Evolutionary conservation across 495 filamentous ascomycete species (phyloP).

Genomic region (Penicillium crystallinum): DNA sequence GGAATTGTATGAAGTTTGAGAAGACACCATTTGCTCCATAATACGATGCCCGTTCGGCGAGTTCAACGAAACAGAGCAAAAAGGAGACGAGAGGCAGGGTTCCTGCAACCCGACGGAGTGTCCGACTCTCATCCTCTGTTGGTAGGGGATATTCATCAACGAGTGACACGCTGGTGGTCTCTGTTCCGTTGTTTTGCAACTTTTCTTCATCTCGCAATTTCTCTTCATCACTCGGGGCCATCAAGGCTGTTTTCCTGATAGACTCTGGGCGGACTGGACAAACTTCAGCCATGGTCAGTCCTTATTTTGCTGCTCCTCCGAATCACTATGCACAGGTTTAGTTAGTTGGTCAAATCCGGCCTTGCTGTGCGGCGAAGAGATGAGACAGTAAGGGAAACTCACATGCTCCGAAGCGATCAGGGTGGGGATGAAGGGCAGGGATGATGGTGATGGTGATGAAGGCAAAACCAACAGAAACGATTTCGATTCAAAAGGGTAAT

Average conservation of each 20-base stretch:
- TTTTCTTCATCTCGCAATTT: neutral
- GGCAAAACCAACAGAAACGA: too few species aligned
- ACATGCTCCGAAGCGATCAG: too few species aligned
- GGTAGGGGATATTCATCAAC: conserved; percentile 43
- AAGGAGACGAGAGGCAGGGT: conserved; percentile 43
- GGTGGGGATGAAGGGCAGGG: too few species aligned
- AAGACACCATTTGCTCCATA: conserved; percentile 53
- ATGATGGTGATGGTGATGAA: too few species aligned
- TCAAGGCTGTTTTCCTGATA: too few species aligned
- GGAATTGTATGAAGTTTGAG: conserved; percentile 54
- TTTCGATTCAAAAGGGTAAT: too few species aligned
- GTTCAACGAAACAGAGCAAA: conserved; percentile 53
- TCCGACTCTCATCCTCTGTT: conserved; percentile 51
- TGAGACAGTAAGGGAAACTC: too few species aligned
- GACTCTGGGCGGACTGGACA: neutral
- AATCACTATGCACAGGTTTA: too few species aligned
- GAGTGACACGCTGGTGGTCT: neutral
- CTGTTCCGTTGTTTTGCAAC: neutral
- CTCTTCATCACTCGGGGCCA: neutral
- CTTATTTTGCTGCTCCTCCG: neutral
- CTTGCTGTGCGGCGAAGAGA: too few species aligned
- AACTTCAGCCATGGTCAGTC: neutral
- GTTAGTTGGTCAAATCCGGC: too few species aligned
- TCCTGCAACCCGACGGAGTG: conserved; percentile 53
- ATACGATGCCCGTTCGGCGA: conserved; percentile 56